phyloP scores from a whole-genome alignment of 257 asterid species.

The Primulina tabacum region DNA sequence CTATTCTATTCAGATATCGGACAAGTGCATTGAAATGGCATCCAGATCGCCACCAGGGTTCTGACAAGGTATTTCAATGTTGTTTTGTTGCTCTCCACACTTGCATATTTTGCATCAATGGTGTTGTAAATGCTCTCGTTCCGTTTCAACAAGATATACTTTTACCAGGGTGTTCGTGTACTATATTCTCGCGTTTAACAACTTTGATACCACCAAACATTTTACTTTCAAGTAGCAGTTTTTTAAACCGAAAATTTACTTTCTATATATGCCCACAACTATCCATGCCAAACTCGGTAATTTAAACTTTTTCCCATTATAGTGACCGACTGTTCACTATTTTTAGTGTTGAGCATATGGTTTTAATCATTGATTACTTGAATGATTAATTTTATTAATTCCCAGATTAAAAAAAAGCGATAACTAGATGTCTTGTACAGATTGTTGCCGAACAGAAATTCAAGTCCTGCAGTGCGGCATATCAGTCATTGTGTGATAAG shows the following conservation, averaged over 20 bases:
- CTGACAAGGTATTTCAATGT: slow-evolving; percentile 64
- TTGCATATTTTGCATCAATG: background rate
- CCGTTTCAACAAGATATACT: too few species aligned
- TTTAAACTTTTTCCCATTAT: too few species aligned
- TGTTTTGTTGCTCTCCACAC: background rate
- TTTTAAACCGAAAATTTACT: too few species aligned
- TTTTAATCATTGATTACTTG: too few species aligned
- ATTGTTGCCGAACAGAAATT: slow-evolving; percentile 84
- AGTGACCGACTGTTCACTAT: too few species aligned
- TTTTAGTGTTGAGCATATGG: too few species aligned
- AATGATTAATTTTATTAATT: background rate
- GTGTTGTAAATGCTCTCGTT: too few species aligned
- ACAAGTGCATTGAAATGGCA: slow-evolving; percentile 94
- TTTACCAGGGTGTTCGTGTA: background rate
- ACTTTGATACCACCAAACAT: background rate
- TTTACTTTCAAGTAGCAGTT: background rate
- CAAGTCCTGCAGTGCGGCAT: slow-evolving; percentile 92
- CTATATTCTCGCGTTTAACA: background rate
- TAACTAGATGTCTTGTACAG: slow-evolving; percentile 35
- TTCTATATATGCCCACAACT: too few species aligned
- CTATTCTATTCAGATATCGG: slow-evolving; percentile 58
- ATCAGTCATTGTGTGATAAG: slow-evolving; percentile 71
- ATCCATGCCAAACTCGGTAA: too few species aligned
- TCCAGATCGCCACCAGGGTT: slow-evolving; percentile 95
- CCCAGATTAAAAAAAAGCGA: background rate